A percentile compares a stretch with the other conserved stretches of the same genome.
phyloP scores from a whole-genome alignment of 352 stramenopile species.

The Phytophthora tentaculata region DNA sequence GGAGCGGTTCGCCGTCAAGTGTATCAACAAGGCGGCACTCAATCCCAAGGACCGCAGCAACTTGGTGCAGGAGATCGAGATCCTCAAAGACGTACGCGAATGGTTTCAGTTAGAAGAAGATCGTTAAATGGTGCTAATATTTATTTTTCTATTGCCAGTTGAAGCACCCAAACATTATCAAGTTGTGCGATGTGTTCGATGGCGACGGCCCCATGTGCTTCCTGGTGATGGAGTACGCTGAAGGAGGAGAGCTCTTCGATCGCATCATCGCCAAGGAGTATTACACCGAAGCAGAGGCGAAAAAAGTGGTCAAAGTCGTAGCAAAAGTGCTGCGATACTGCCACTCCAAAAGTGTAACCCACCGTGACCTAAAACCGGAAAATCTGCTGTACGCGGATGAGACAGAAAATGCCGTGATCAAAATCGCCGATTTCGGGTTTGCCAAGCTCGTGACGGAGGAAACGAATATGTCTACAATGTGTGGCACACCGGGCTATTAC shows the following conservation, averaged over 20 bases:
- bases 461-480: conserved; percentile 89
- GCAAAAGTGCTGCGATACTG: conserved; percentile 89
- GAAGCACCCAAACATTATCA: conserved; percentile 90
- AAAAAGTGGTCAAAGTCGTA: conserved; percentile 85
- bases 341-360: conserved; percentile 89
- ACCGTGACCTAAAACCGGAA: conserved; percentile 97
- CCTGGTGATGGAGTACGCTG: conserved; percentile 90
- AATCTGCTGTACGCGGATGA: conserved; percentile 93
- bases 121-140: conserved; percentile 2
- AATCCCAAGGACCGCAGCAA: conserved; percentile 85
- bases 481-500: conserved; percentile 96
- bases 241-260: conserved; percentile 93
- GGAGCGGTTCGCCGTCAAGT: conserved; percentile 78
- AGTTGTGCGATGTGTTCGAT: conserved; percentile 86
- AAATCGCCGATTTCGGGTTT: conserved; percentile 94
- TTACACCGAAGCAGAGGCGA: conserved; percentile 91
- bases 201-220: conserved; percentile 77
- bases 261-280: conserved; percentile 93
- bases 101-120: neutral
- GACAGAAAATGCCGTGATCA: conserved; percentile 90
- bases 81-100: conserved; percentile 63
- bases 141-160: conserved; percentile 42
- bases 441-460: conserved; percentile 83
- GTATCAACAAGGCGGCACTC: conserved; percentile 82
- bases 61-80: conserved; percentile 84